A percentile compares a stretch with the other conserved stretches of the same genome.
phyloP scores from a whole-genome alignment of 164 flowering plant species.

The Vitis rupestris region DNA sequence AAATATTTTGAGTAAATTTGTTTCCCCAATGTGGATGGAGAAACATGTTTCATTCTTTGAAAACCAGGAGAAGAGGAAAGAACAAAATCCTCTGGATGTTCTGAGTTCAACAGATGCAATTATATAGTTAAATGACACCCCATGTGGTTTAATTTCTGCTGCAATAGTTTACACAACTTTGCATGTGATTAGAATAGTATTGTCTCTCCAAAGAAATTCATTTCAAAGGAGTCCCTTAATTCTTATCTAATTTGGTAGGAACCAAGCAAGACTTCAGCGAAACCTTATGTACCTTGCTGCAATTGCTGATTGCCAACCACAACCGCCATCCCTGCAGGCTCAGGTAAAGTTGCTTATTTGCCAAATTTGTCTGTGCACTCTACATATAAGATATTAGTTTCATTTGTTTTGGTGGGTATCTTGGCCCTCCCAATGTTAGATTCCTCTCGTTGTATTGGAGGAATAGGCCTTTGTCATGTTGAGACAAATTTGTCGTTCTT shows the following conservation, averaged over 20 bases:
- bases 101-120: too few relatives aligned
- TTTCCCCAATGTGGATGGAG: too few relatives aligned
- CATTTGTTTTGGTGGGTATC: neutral
- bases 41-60: too few relatives aligned
- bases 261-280: slow-evolving; percentile 17
- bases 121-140: too few relatives aligned
- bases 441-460: neutral
- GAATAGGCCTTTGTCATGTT: neutral
- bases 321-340: neutral
- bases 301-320: slow-evolving; percentile 14
- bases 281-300: slow-evolving; percentile 17
- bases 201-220: too few relatives aligned
- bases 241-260: neutral
- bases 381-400: neutral
- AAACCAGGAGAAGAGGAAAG: too few relatives aligned
- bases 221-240: too few relatives aligned
- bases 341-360: slow-evolving; percentile 4
- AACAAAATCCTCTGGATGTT: too few relatives aligned
- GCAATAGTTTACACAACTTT: neutral
- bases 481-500: too few relatives aligned
- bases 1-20: too few relatives aligned
- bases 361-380: neutral
- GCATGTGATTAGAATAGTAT: too few relatives aligned
- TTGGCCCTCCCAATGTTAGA: neutral
- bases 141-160: neutral